A percentile compares a stretch with the other conserved stretches of the same genome.
phyloP scores from a whole-genome alignment of 495 filamentous ascomycete genomes.

The Aspergillus saccharolyticus region DNA sequence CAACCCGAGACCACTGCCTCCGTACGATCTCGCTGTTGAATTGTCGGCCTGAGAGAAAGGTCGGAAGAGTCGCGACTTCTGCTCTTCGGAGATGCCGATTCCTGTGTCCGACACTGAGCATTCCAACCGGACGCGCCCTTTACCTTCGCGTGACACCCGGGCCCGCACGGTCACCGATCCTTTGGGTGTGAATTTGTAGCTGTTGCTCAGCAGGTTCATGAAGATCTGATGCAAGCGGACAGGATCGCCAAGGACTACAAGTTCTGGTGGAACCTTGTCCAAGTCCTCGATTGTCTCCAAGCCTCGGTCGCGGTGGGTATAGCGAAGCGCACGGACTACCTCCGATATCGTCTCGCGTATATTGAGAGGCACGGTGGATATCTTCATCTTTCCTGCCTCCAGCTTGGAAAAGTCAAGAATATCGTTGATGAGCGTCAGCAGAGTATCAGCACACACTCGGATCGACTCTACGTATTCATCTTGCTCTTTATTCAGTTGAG shows the following conservation, averaged over 20 bases:
- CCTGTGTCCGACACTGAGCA: slow-evolving; percentile 88
- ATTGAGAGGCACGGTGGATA: slow-evolving; percentile 80
- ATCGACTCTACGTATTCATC: slow-evolving; percentile 90
- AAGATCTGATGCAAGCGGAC: slow-evolving; percentile 88
- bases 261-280: slow-evolving; percentile 56
- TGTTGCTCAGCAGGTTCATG: slow-evolving; percentile 89
- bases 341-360: slow-evolving; percentile 82
- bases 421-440: slow-evolving; percentile 93
- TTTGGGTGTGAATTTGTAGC: slow-evolving; percentile 86
- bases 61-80: slow-evolving; percentile 77
- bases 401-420: slow-evolving; percentile 91
- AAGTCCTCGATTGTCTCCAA: slow-evolving; percentile 69
- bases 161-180: slow-evolving; percentile 79
- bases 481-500: slow-evolving; percentile 71
- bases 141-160: slow-evolving; percentile 61
- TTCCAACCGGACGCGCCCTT: slow-evolving; percentile 64
- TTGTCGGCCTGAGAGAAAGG: slow-evolving; percentile 89
- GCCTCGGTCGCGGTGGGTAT: slow-evolving; percentile 74
- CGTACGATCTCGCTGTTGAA: slow-evolving; percentile 81
- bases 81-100: slow-evolving; percentile 79
- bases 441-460: slow-evolving; percentile 79
- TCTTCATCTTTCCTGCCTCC: slow-evolving; percentile 93
- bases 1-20: slow-evolving; percentile 82
- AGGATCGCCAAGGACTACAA: slow-evolving; percentile 85
- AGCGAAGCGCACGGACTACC: slow-evolving; percentile 79